These are phyloP conservation scores for Puccinia triticina DNA, from an alignment of 1,284 basidiomycete genomes.

Conservation along the genomic window DNA sequence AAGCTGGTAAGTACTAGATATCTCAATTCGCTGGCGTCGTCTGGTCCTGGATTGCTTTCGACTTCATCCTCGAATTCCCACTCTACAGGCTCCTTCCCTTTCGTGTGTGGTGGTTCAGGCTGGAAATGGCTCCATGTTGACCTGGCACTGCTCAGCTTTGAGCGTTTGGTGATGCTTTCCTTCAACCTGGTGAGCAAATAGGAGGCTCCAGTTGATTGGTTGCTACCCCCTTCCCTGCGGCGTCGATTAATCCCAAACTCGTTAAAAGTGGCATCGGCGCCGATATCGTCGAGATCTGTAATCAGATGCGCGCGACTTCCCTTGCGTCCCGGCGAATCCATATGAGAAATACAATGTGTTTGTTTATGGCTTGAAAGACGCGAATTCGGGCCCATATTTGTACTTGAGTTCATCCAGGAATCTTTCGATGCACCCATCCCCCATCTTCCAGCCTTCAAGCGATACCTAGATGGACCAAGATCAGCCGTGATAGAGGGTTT, in stretches of 20 bases:
- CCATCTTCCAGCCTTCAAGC: slow-evolving; percentile 15
- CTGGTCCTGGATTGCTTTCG: slow-evolving; percentile 9
- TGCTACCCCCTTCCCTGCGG: background rate
- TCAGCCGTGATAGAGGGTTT: background rate
- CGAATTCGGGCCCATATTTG: background rate
- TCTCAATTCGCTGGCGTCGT: slow-evolving; percentile 18
- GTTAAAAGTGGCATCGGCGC: background rate
- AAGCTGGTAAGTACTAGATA: background rate
- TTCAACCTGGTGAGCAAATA: slow-evolving; percentile 30
- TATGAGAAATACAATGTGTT: background rate
- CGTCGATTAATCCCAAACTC: slow-evolving; percentile 5
- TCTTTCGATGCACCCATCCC: background rate
- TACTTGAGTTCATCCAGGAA: background rate
- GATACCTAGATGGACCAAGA: slow-evolving; percentile 21
- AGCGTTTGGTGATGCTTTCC: slow-evolving; percentile 32
- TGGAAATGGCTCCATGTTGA: background rate
- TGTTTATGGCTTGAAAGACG: background rate
- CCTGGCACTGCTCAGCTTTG: background rate
- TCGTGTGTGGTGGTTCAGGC: background rate
- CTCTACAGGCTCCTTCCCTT: slow-evolving; percentile 25
- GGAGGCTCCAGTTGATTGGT: slow-evolving; percentile 12
- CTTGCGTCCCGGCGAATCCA: background rate
- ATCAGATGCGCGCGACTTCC: background rate
- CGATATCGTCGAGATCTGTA: background rate
- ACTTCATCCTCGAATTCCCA: slow-evolving; percentile 22